A percentile compares a stretch with the other conserved stretches of the same genome.
Evolutionary conservation across 768 basidiomycete species (phyloP).

Genomic region (Russula brevipes): DNA sequence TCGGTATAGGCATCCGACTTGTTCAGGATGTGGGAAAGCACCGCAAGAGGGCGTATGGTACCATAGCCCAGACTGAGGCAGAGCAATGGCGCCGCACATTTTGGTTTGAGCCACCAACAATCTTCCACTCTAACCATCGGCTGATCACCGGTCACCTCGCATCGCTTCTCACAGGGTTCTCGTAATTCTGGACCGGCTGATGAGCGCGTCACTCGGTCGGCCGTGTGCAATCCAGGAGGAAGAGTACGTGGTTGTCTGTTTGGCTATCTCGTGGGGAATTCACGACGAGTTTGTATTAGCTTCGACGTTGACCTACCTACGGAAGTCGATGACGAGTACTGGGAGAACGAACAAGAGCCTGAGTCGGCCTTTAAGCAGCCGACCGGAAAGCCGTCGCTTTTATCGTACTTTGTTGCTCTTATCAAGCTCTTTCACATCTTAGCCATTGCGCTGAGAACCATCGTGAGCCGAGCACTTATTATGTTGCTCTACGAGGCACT

Average conservation of each 20-base stretch:
- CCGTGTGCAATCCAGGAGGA: slow-evolving; percentile 70
- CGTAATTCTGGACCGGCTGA: slow-evolving; percentile 42
- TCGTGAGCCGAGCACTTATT: slow-evolving; percentile 36
- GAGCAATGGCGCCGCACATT: slow-evolving; percentile 73
- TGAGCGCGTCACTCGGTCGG: slow-evolving; percentile 54
- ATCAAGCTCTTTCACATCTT: slow-evolving; percentile 61
- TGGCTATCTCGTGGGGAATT: not conserved
- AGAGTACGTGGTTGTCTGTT: slow-evolving; percentile 45
- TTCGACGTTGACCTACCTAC: slow-evolving; percentile 26
- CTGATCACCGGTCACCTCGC: not conserved
- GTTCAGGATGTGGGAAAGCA: slow-evolving; percentile 77
- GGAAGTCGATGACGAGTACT: slow-evolving; percentile 26
- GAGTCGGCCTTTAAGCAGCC: slow-evolving; percentile 55
- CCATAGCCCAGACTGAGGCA: slow-evolving; percentile 46
- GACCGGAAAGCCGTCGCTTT: slow-evolving; percentile 45
- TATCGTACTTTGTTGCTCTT: slow-evolving; percentile 51
- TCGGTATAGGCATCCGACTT: slow-evolving; percentile 61
- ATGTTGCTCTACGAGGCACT: not conserved
- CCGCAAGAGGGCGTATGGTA: slow-evolving; percentile 41
- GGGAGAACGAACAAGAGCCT: slow-evolving; percentile 22
- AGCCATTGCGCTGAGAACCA: slow-evolving; percentile 55
- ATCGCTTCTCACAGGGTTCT: slow-evolving; percentile 39
- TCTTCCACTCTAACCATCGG: not conserved
- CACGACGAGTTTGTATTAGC: slow-evolving; percentile 28
- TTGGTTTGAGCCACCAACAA: slow-evolving; percentile 37